Base-by-base conservation (phyloP, 1,284 basidiomycete genomes). In the Marasmius fiardii region DNA sequence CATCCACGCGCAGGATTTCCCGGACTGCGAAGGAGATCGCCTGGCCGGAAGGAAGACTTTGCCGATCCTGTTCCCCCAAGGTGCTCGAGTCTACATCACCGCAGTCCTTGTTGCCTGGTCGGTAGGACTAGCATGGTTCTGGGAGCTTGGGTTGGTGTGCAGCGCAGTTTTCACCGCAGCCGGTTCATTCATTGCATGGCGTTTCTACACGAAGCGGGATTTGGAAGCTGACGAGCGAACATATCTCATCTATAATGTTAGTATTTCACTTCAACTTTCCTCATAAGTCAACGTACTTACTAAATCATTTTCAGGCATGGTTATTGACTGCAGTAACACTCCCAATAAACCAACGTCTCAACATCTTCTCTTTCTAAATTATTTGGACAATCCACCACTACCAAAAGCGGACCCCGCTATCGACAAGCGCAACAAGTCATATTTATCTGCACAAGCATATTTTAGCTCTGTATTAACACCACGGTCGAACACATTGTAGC, bases 1-100 rank as follows among this genome's bases (percentile, higher is more conserved):
- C 8, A 67, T 72, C n/a, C 70, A 73, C 3, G 65, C 66, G 1
- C 72, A 72, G 54, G 71, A 73, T 49, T 73, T 68, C 58, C 61
- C 63, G 14, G 72, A 74, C 43, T 59, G 63, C 6, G 62, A 58
- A 11, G 72, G 72, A 2, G 71, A 74, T 43, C 51, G 20, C 0
- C 52, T 31, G 3, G 56, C 57, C 7, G 71, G 72, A 6, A 65
- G 72, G 10, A 56, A 58, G 1, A 74, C 72, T 0, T 53, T 72
- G 11, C 72, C 72, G 4, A 67, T 73, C 45, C 55, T 64, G 26
- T 61, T 62, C 1, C 72, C 69, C 0, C 52, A 63, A 48, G 55
- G 45, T 18, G 63, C 66, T 3, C 55, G 66, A 1, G 12, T 59
- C 10, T 59, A 56, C 37, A 64, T 61, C n/a, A 23, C 65, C 21